These are phyloP conservation scores for Phaseolus lunatus DNA, from an alignment of 306 rosid genomes.

Conservation along the genomic window DNA sequence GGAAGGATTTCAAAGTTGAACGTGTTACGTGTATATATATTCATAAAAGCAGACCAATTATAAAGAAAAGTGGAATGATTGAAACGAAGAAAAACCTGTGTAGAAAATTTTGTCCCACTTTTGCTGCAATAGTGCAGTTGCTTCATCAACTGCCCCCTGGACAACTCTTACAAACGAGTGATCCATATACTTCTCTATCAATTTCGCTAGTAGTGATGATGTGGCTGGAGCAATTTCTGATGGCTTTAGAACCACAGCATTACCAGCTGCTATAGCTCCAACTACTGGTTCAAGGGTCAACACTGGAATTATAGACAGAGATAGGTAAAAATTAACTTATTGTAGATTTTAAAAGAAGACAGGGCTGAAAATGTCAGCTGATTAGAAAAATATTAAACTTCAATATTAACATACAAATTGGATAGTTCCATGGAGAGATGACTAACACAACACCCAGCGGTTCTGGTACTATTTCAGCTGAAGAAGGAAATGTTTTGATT, in stretches of 20 bases:
- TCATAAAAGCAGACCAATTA: not conserved
- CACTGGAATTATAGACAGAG: constrained; percentile 57
- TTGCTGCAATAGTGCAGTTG: constrained; percentile 81
- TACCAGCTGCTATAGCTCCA: constrained; percentile 98
- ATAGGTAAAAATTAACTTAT: not conserved
- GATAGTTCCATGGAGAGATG: constrained; percentile 97
- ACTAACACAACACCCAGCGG: constrained; percentile 84
- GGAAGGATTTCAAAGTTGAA: not conserved
- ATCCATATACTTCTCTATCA: constrained; percentile 76
- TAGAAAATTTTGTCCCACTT: constrained; percentile 97
- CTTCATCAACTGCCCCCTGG: constrained; percentile 86
- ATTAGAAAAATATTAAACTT: constrained; percentile 6
- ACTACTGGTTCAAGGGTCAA: constrained; percentile 86
- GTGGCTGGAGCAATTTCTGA: constrained; percentile 88
- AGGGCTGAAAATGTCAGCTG: constrained; percentile 13
- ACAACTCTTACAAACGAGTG: constrained; percentile 71
- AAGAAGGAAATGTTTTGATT: constrained; percentile 76
- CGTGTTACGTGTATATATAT: not conserved
- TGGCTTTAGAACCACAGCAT: constrained; percentile 92
- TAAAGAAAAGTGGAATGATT: constrained; percentile 37
- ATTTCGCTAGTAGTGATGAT: constrained; percentile 73
- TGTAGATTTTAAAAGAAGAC: constrained; percentile 3
- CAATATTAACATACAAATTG: constrained; percentile 72
- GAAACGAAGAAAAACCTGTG: constrained; percentile 67
- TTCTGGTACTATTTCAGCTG: constrained; percentile 94